Percentiles rank a stretch among this genome's conserved stretches.
Conservation (phyloP, 208 protist genomes). For the Trypanosoma lewisi region DNA sequence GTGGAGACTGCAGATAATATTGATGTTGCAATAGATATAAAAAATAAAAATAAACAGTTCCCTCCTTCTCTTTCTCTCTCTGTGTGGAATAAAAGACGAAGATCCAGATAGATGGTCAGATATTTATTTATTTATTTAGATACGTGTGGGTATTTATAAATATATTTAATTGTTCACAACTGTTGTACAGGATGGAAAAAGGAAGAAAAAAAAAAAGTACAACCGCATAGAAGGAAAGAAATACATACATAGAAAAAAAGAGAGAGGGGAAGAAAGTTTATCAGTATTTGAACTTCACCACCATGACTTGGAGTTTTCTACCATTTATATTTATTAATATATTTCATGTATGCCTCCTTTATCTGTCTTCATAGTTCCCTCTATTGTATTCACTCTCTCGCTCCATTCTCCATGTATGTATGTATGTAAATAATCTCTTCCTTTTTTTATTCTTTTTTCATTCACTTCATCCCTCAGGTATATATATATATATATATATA, state of each 20-base stretch:
- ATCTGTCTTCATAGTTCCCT: no score
- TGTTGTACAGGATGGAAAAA: not conserved
- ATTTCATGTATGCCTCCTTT: no score
- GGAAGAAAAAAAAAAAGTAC: not conserved
- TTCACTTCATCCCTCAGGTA: not conserved
- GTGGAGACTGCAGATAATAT: no score
- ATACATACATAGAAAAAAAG: not conserved
- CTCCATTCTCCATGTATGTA: no score
- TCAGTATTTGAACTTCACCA: no score
- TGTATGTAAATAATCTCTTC: no score
- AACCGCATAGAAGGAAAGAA: not conserved
- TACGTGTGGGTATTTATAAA: not conserved
- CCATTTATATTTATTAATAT: no score
- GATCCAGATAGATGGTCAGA: not conserved
- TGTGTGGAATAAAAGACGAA: not conserved
- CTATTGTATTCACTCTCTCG: no score
- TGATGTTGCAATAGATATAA: not conserved
- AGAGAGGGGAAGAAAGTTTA: not conserved
- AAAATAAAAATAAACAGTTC: not conserved
- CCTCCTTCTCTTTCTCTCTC: not conserved
- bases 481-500: slow-evolving; percentile 16
- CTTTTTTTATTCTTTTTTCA: slow-evolving; percentile 15
- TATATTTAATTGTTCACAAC: not conserved
- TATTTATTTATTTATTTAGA: slow-evolving; percentile 1
- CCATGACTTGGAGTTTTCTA: no score